Evolutionary conservation across 805 yeast species (phyloP).

Genomic region (Candida wancherniae): DNA sequence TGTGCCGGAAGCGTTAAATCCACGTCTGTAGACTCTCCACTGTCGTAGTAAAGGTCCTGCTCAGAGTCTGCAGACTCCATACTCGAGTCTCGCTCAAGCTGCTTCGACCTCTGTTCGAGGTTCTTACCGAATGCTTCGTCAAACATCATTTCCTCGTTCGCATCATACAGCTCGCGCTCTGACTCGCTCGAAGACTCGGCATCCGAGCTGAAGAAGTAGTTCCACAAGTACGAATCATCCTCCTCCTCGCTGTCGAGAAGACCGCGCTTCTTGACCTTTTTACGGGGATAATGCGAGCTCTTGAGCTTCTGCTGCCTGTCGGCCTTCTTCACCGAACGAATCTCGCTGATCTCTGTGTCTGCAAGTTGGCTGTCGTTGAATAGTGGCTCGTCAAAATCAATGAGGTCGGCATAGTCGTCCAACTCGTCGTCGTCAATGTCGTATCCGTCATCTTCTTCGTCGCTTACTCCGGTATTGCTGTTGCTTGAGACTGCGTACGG

Average conservation of each 20-base stretch:
- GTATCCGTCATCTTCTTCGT: constrained; percentile 21
- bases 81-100: constrained; percentile 10
- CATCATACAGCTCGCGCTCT: constrained; percentile 19
- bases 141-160: constrained; percentile 18
- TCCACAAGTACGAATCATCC: constrained; percentile 71
- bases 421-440: constrained; percentile 30
- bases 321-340: constrained; percentile 6
- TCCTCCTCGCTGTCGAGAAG: constrained; percentile 40
- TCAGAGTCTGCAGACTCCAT: constrained; percentile 24
- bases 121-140: constrained; percentile 24
- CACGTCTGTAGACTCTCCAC: constrained; percentile 93
- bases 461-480: too few species aligned
- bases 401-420: constrained; percentile 39
- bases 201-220: constrained; percentile 58
- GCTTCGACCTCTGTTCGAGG: constrained; percentile 16
- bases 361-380: constrained; percentile 20
- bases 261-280: constrained; percentile 17
- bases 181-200: constrained; percentile 28
- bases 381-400: constrained; percentile 33
- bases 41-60: constrained; percentile 41
- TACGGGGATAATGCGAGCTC: constrained; percentile 8
- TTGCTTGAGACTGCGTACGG: too few species aligned
- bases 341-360: constrained; percentile 4
- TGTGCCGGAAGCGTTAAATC: constrained; percentile 78
- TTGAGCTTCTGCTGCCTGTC: constrained; percentile 10